Conservation (phyloP, 495 filamentous ascomycete species). For the Aspergillus heteromorphus region DNA sequence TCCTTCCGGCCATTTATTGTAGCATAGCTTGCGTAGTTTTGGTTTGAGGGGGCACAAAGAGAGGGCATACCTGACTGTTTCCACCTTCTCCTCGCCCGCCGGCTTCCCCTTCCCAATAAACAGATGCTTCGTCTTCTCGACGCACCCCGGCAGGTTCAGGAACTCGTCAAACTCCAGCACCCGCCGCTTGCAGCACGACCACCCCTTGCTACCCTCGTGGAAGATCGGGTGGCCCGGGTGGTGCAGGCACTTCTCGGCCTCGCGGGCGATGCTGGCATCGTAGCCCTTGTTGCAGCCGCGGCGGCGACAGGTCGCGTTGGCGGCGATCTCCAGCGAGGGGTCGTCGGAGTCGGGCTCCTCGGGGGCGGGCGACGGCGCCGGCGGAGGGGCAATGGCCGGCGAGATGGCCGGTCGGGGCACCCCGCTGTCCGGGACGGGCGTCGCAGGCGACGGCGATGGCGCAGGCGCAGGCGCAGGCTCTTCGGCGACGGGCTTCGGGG, state of each 20-base stretch:
- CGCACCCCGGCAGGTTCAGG: constrained; percentile 88
- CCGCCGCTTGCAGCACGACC: constrained; percentile 90
- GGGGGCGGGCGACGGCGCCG: constrained; percentile 57
- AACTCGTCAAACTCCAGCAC: constrained; percentile 98
- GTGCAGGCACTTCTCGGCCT: constrained; percentile 75
- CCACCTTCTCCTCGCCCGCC: constrained; percentile 50
- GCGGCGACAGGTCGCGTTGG: constrained; percentile 71
- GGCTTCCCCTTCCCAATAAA: constrained; percentile 76
- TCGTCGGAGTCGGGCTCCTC: constrained; percentile 89
- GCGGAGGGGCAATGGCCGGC: constrained; percentile 48
- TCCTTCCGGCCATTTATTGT: too few species aligned
- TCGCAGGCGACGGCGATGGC: constrained; percentile 24
- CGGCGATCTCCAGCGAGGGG: constrained; percentile 59
- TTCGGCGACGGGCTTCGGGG: constrained; percentile 36
- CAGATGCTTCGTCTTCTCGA: constrained; percentile 71
- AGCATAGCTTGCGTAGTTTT: too few species aligned
- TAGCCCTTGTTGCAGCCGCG: constrained; percentile 66
- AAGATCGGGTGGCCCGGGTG: constrained; percentile 88
- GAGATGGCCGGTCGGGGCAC: constrained; percentile 36
- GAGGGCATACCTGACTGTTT: constrained; percentile 71
- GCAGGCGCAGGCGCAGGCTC: constrained; percentile 14
- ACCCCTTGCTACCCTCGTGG: constrained; percentile 96
- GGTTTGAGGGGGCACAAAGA: too few species aligned
- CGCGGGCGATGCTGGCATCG: constrained; percentile 50
- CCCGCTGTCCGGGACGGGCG: constrained; percentile 16